Conservation (phyloP, 2,329 filamentous ascomycete species). For the Onygenales sp. region DNA sequence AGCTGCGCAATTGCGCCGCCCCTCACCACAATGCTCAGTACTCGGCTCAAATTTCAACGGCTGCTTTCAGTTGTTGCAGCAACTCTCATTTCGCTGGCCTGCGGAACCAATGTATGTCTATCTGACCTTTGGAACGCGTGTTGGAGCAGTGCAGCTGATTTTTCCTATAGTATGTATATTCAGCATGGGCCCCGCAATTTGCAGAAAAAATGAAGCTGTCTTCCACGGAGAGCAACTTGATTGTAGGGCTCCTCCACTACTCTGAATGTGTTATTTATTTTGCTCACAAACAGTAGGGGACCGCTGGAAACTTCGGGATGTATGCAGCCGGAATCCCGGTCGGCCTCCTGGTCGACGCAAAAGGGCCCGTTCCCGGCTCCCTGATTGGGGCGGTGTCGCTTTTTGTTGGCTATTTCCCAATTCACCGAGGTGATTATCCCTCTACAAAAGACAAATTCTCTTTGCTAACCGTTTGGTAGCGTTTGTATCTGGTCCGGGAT, state of each 20-base stretch:
- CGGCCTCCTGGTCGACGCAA: conserved; percentile 75
- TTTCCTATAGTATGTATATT: conserved; percentile 76
- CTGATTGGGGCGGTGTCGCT: conserved; percentile 65
- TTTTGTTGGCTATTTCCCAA: conserved; percentile 72
- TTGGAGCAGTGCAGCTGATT: conserved; percentile 13
- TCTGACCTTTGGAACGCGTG: conserved; percentile 5
- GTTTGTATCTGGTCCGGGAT: conserved; percentile 58
- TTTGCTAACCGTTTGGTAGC: conserved; percentile 38
- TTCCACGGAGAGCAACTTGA: conserved; percentile 86
- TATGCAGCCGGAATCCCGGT: conserved; percentile 83
- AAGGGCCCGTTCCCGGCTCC: conserved; percentile 70
- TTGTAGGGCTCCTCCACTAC: conserved; percentile 43
- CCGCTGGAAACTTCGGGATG: conserved; percentile 63
- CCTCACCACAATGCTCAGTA: background rate
- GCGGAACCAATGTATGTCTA: conserved; percentile 71
- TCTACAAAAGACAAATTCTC: background rate
- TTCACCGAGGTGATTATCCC: conserved; percentile 47
- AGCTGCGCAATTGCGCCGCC: background rate
- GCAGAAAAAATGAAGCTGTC: conserved; percentile 76
- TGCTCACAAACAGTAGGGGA: conserved; percentile 39
- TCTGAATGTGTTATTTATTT: conserved; percentile 4
- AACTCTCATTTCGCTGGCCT: conserved; percentile 75
- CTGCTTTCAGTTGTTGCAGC: conserved; percentile 77
- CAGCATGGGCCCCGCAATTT: conserved; percentile 94
- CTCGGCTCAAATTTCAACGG: conserved; percentile 41